Evolutionary conservation across 305 asterid genomes (phyloP).

Genomic region (Euphrasia arctica): DNA sequence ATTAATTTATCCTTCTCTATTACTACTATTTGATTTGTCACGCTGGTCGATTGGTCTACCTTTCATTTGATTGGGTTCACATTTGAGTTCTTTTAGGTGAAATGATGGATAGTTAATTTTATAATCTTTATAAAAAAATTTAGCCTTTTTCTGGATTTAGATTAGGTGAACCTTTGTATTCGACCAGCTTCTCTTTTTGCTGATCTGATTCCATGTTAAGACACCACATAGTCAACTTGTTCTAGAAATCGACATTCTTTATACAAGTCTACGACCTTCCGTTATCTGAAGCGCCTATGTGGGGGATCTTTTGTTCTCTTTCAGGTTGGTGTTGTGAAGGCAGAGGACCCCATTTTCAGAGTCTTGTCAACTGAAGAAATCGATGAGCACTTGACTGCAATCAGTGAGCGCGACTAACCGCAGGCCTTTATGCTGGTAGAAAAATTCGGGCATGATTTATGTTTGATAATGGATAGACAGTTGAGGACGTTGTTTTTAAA

Average conservation of each 20-base stretch:
- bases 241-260: too few relatives aligned
- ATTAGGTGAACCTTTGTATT: too few relatives aligned
- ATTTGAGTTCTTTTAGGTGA: too few relatives aligned
- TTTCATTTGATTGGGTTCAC: too few relatives aligned
- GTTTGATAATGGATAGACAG: constrained; percentile 15
- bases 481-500: constrained; percentile 15
- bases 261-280: not conserved
- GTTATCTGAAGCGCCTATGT: not conserved
- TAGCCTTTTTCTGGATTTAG: too few relatives aligned
- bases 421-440: not conserved
- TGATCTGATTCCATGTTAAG: too few relatives aligned
- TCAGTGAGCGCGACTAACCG: constrained; percentile 90
- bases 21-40: not conserved
- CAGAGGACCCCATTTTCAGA: constrained; percentile 67
- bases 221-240: too few relatives aligned
- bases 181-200: too few relatives aligned
- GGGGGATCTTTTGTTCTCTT: constrained; percentile 17
- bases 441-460: constrained; percentile 12
- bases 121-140: too few relatives aligned
- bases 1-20: not conserved
- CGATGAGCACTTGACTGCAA: constrained; percentile 91
- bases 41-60: not conserved
- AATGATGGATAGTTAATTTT: too few relatives aligned
- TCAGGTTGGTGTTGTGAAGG: constrained; percentile 90
- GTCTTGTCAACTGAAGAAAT: constrained; percentile 85